phyloP scores from a whole-genome alignment of 805 yeast species.

The Saccharomyces eubayanus region DNA sequence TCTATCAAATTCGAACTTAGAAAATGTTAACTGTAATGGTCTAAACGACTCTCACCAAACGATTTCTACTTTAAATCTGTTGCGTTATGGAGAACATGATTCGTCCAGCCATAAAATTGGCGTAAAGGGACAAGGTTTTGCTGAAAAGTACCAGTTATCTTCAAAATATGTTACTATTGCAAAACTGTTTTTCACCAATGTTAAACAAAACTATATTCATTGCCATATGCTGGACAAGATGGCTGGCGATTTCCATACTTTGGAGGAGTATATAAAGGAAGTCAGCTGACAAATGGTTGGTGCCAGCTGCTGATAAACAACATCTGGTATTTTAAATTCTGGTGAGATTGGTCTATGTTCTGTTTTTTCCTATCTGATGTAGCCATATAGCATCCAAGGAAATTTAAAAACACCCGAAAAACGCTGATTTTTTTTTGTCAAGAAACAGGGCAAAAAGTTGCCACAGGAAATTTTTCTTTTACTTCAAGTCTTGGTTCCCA shows the following conservation, averaged over 20 bases:
- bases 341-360: background rate
- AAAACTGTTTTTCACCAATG: conserved; percentile 19
- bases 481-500: background rate
- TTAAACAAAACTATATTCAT: conserved; percentile 20
- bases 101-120: background rate
- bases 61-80: background rate
- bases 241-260: conserved; percentile 16
- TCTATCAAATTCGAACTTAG: background rate
- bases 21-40: conserved; percentile 7
- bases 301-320: background rate
- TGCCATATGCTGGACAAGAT: conserved; percentile 24
- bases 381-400: background rate
- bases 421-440: background rate
- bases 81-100: conserved; percentile 1
- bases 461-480: background rate
- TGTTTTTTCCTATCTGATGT: background rate
- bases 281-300: background rate
- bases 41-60: conserved; percentile 4
- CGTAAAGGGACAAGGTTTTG: conserved; percentile 19
- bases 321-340: background rate
- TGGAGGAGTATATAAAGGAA: conserved; percentile 15
- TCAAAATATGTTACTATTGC: conserved; percentile 24
- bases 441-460: background rate
- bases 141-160: conserved; percentile 25
- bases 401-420: background rate